Evolutionary conservation across 495 filamentous ascomycete species (phyloP), one percentile per base, ranked within the genome.

Genomic region (Aspergillus steynii): DNA sequence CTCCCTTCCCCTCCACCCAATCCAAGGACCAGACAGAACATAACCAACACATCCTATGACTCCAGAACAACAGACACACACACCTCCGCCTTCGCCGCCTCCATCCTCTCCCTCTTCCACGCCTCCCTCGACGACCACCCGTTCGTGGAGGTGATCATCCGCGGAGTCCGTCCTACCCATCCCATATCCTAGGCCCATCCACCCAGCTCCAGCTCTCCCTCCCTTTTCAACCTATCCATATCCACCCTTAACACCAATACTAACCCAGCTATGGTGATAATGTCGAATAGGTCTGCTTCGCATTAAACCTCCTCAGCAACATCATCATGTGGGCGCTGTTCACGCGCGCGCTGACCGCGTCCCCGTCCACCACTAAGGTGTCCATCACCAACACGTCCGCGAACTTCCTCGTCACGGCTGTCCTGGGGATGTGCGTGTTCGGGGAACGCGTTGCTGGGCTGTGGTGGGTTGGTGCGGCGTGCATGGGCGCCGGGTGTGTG

Each of bases 261-360:
- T 57, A 27, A 47, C 15, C 45, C 42, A 6, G 25, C 12, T 15
- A 20, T 49, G 29, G 42, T 45, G 10, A 58, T 29, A 29, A 29
- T 26, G 20, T 2, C 49, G 2, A 20, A 34, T 62, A 96, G 93
- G 72, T 85, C 29, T 97, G 94, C 78, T 96, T 99, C 69, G 86
- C 77, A 28, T 83, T 97, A 20, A 97, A 97, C 70, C 82, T 97
- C 42, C 71, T 87, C 46, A 96, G 96, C 81, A 97, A 97, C 64
- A 86, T 87, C 56, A 84, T 96, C 29, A 98, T 97, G 94, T 98
- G 94, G 94, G 85, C 90, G 0, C 83, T 98, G 55, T 85, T 85
- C 76, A 89, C 86, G 2, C 83, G 86, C n/a, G 95, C 95, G 50
- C 83, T 99, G 28, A 90, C 92, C 0, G 86, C 87, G 31, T 90